Base-by-base conservation (phyloP, 2,329 filamentous ascomycete genomes). In the Scedosporium dehoogii region DNA sequence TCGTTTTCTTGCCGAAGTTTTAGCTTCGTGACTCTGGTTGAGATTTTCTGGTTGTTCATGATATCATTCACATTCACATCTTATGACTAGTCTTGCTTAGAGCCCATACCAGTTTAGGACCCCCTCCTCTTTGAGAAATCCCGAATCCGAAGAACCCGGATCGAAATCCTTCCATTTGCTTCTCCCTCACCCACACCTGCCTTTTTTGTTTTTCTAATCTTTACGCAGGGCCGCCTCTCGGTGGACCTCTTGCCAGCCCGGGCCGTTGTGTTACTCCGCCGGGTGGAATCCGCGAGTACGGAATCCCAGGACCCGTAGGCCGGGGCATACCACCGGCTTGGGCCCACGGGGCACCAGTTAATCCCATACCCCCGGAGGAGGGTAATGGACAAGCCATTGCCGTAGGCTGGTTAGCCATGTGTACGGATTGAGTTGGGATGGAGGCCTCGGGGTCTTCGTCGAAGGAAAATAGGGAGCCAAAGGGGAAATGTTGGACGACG, bases 401-500 rank as follows among this genome's bases (percentile, higher is more conserved):
- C 12, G 68, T 67, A 7, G 84, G 82, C 65, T 86, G 84, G 67
- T 79, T 85, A 18, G 75, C 73, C 70, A 85, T 78, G 72, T 90
- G 86, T 0, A 83, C 74, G 6, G 83, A 82, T 25, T 78, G 71
- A 6, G 75, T 69, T 0, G 81, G 80, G 1, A 72, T 67, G 1
- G 73, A 67, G 1, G 87, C 86, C 61, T 83, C 76, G 0, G 87
- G 87, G 70, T 92, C 87, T 57, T 73, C 75, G 2, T 90, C 85
- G 88, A 89, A 93, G 44, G 82, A 84, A 71, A 93, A 91, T n/a
- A 94, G 76, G 5, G 86, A 88, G 27, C 90, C 90, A 67, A 94
- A 93, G 2, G 82, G 84, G 67, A 94, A 97, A 74, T 99, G 94
- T 75, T 99, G 94, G n/a, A 99, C 91, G 2, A 99, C 94, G 2